A percentile compares a stretch with the other conserved stretches of the same genome.
phyloP scores from a whole-genome alignment of 805 yeast genomes.

The Saccharomyces kudriavzevii region DNA sequence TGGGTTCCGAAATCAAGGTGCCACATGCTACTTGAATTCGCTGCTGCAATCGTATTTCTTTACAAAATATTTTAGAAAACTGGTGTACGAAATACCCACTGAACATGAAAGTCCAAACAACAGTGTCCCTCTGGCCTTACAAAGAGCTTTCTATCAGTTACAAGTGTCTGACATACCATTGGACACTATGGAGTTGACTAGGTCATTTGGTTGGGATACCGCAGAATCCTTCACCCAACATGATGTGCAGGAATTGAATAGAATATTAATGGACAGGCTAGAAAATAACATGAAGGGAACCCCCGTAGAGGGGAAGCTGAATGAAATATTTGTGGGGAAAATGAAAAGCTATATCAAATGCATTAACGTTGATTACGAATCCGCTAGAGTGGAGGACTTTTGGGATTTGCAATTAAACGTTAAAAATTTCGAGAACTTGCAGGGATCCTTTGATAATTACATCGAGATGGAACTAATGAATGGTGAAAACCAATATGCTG shows the following conservation, averaged over 20 bases:
- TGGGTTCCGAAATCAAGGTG: constrained; percentile 94
- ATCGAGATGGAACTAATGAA: constrained; percentile 80
- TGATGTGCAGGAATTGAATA: constrained; percentile 92
- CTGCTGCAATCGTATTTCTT: constrained; percentile 83
- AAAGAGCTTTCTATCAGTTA: constrained; percentile 75
- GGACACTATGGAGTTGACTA: constrained; percentile 78
- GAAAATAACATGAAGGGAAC: constrained; percentile 91
- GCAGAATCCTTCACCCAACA: constrained; percentile 95
- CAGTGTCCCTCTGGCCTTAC: constrained; percentile 77
- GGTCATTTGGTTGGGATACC: constrained; percentile 94
- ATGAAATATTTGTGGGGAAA: constrained; percentile 86
- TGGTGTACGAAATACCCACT: constrained; percentile 87
- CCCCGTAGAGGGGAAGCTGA: constrained; percentile 62
- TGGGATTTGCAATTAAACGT: constrained; percentile 98
- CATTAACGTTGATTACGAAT: constrained; percentile 85
- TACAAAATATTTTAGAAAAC: constrained; percentile 70
- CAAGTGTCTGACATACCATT: constrained; percentile 68
- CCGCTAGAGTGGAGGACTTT: constrained; percentile 84
- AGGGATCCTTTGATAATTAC: constrained; percentile 75
- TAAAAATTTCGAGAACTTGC: constrained; percentile 63
- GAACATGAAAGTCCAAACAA: constrained; percentile 43
- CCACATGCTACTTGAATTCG: constrained; percentile 94
- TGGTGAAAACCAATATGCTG: constrained; percentile 94
- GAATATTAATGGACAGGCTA: constrained; percentile 89
- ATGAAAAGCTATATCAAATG: constrained; percentile 94